Evolutionary conservation across 441 rosid species (phyloP).

Genomic region (Eugenia klotzschiana): DNA sequence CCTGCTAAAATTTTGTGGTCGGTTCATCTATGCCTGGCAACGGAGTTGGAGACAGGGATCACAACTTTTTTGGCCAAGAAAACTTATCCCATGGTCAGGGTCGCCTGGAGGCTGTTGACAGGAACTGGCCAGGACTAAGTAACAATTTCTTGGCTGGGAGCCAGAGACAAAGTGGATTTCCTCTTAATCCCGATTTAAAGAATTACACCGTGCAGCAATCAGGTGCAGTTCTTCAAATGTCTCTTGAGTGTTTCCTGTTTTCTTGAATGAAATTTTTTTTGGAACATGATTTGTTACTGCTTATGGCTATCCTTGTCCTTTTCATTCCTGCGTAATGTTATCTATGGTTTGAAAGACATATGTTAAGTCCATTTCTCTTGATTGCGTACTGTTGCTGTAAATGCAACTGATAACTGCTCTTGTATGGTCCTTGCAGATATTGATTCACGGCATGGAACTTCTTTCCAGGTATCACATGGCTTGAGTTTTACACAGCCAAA

Average conservation of each 20-base stretch:
- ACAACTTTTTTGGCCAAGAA: slow-evolving; percentile 66
- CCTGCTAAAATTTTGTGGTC: slow-evolving; percentile 14
- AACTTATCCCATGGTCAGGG: slow-evolving; percentile 45
- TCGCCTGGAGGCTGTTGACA: slow-evolving; percentile 38
- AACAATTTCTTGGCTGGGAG: slow-evolving; percentile 38
- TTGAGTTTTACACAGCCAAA: slow-evolving; percentile 36
- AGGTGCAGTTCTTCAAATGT: slow-evolving; percentile 25
- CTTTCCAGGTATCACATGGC: slow-evolving; percentile 34
- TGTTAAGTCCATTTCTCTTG: neutral
- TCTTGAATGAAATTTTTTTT: neutral
- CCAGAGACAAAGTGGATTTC: slow-evolving; percentile 44
- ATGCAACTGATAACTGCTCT: neutral
- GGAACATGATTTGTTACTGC: neutral
- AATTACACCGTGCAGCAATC: slow-evolving; percentile 33
- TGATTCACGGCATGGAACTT: slow-evolving; percentile 25
- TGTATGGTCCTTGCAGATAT: slow-evolving; percentile 34
- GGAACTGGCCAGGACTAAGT: slow-evolving; percentile 45
- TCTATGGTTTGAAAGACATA: neutral
- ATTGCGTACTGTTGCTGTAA: neutral
- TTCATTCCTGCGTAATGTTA: neutral
- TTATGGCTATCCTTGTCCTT: neutral
- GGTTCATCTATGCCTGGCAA: slow-evolving; percentile 82
- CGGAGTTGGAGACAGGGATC: slow-evolving; percentile 74
- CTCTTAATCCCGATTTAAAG: slow-evolving; percentile 34
- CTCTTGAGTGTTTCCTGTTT: neutral